Base-by-base conservation (phyloP, 2,329 filamentous ascomycete species). In the Plenodomus tracheiphilus region DNA sequence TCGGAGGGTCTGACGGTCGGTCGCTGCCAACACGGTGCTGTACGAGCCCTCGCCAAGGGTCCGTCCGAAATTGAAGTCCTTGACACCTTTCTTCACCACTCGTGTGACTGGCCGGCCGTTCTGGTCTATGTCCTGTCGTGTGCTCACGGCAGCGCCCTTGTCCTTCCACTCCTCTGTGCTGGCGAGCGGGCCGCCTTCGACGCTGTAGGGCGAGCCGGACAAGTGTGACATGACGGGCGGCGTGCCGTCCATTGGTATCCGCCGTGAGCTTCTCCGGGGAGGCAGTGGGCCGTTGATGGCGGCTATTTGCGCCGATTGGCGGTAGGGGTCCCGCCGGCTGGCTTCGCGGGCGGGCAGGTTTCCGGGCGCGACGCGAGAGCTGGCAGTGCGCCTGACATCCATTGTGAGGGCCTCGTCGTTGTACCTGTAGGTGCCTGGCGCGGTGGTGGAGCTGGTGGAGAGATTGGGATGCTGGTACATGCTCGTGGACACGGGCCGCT, bases 131-230 rank as follows among this genome's bases (percentile, higher is more conserved):
- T 97, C 92, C 68, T 90, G 86, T 49, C 88, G 84, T 43, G 92
- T 81, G 16, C 86, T 86, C 21, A 95, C 85, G 1, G 93, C 91
- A n/a, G 94, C 93, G 37, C 94, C 94, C 52, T 87, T 86, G 36
- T 99, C 93, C 74, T 96, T 90, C 94, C 94, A 97, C 56, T 97
- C 93, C 62, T 97, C 93, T 61, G 85, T 92, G 64, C 87, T 90
- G 36, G 81, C 77, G 30, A 79, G 75, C 55, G 78, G 80, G 1
- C 81, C 82, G 43, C 80, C 81, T 57, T 87, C 84, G 34, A 80
- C 59, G 20, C 74, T 76, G 65, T 86, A 85, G 6, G 80, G 62
- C 47, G 58, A 71, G 36, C 57, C 62, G 4, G 68, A 69, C 21
- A 69, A 43, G 16, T 70, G 65, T 20, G 54, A 52, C 15, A 54